Evolutionary conservation across 345 rosid species (phyloP), one percentile per base, ranked within the genome.

Genomic region (Noccaea bulbosa): DNA sequence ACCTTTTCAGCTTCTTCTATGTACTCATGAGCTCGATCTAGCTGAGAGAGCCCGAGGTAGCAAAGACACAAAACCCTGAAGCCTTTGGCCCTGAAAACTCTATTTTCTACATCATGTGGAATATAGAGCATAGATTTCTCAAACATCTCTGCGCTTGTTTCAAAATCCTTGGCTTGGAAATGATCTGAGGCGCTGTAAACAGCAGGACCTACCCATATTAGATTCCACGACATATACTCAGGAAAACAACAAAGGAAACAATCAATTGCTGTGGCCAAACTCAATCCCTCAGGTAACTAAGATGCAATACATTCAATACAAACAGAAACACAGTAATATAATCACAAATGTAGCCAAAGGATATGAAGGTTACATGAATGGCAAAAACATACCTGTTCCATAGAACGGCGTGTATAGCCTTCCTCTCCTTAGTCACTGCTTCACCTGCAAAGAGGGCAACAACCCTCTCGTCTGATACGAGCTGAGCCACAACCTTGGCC

Each of bases 91-190:
- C 97, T 82, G 62, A 83, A 81, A 69, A 61, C 80, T 84, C 87
- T 87, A 67, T 82, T 84, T 63, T 89, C 96, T 7, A 82, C 51
- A 70, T 85, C 83, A 78, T 78, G 75, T 35, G 99, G 90, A 71
- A 88, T 79, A 75, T 89, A 94, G 54, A 94, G 98, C 88, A 94
- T 79, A 7, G 99, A 87, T 72, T 89, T 94, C 86, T 94, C 99
- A 62, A 85, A 94, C 88, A 91, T 79, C 79, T 84, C 92, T 41
- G 98, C 95, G 72, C 95, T 82, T 55, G 81, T 83, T 76, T 77
- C 85, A 74, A 84, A 94, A 54, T 94, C 93, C 80, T 94, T 94
- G 46, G 75, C 80, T 47, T 78, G 81, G 76, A 94, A 94, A 75
- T 81, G 85, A 70, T 77, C 89, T 38, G 96, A 81, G 74, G 90